These are phyloP conservation scores for Suhomyces yuchorum DNA, from an alignment of 1,139 yeast species.

Conservation along the genomic window DNA sequence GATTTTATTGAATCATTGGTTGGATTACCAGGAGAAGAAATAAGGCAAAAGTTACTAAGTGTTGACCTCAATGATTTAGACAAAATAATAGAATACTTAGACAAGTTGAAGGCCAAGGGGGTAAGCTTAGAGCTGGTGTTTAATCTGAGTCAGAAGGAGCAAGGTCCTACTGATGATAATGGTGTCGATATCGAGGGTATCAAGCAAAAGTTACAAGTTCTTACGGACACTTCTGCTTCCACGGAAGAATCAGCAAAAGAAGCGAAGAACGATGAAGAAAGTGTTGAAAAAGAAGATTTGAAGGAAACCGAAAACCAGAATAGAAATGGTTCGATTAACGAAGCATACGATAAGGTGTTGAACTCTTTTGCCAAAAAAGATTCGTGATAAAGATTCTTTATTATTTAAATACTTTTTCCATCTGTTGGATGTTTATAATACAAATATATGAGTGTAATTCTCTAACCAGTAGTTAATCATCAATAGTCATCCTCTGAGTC, in stretches of 20 bases:
- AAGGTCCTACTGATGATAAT: constrained; percentile 14
- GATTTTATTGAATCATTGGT: constrained; percentile 22
- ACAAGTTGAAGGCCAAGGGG: constrained; percentile 52
- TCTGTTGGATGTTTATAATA: constrained; percentile 9
- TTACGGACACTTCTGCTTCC: constrained; percentile 9
- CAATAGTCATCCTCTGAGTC: constrained; percentile 22
- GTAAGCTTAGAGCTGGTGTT: constrained; percentile 55
- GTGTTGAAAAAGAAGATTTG: constrained; percentile 7
- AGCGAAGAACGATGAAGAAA: constrained; percentile 1
- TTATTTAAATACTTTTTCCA: constrained; percentile 8
- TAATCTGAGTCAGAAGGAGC: constrained; percentile 23
- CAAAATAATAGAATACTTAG: constrained; percentile 52
- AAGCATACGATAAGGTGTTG: constrained; percentile 55
- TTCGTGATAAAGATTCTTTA: constrained; percentile 1
- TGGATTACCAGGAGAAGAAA: constrained; percentile 52
- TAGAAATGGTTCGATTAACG: constrained; percentile 36
- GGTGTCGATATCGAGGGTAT: constrained; percentile 23
- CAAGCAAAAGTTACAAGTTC: constrained; percentile 20
- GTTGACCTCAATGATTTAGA: constrained; percentile 54
- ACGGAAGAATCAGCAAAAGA: background rate
- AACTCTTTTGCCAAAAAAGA: constrained; percentile 36
- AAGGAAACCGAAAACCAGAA: constrained; percentile 9
- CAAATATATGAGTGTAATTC: constrained; percentile 8
- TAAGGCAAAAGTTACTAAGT: constrained; percentile 50
- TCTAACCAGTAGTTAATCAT: constrained; percentile 16